These are phyloP conservation scores for Tritrichomonas foetus DNA, from an alignment of 208 protist genomes.

Conservation along the genomic window DNA sequence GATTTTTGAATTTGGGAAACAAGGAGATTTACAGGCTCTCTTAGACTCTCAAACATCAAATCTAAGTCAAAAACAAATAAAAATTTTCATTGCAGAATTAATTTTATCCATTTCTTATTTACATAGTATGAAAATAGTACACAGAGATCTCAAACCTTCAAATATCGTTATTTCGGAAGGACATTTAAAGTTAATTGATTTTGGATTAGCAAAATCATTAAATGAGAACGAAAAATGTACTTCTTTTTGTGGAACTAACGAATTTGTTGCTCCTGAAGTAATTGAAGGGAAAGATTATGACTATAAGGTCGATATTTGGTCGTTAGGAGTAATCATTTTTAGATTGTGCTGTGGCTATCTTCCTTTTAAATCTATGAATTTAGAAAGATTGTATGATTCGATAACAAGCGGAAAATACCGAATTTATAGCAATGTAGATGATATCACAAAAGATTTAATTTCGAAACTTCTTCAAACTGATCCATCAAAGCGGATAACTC, in stretches of 20 bases:
- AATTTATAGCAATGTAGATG: too few species aligned
- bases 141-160: slow-evolving; percentile 23
- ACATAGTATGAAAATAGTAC: slow-evolving; percentile 72
- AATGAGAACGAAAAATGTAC: neutral
- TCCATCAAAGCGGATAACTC: too few species aligned
- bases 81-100: slow-evolving; percentile 77
- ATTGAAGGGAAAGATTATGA: neutral
- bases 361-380: neutral
- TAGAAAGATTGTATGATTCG: neutral
- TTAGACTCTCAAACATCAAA: too few species aligned
- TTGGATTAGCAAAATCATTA: slow-evolving; percentile 42
- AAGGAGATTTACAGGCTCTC: too few species aligned
- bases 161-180: slow-evolving; percentile 9
- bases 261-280: slow-evolving; percentile 21
- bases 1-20: too few species aligned
- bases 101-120: slow-evolving; percentile 83
- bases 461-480: too few species aligned
- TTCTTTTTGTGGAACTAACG: slow-evolving; percentile 15
- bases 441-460: too few species aligned
- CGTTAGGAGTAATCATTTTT: neutral
- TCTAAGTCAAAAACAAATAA: too few species aligned
- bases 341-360: neutral
- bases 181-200: slow-evolving; percentile 53
- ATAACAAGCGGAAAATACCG: too few species aligned
- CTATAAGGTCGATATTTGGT: neutral